Evolutionary conservation across 805 yeast species (phyloP), one percentile per base, ranked within the genome.

Genomic region (Metschnikowia lunata): DNA sequence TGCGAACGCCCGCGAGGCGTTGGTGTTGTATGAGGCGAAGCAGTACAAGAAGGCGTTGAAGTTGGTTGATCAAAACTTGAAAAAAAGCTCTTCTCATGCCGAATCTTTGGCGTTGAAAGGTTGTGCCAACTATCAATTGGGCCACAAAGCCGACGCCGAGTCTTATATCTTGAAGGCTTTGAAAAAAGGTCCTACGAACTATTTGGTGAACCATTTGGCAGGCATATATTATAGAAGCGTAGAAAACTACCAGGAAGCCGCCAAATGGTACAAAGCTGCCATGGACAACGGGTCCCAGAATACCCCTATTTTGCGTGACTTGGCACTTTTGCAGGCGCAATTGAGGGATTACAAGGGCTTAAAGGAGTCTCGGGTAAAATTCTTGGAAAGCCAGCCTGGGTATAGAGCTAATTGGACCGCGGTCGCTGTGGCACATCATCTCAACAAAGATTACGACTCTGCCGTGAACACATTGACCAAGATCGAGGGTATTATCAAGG

Each of bases 351-450:
- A 71, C 60, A 78, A 77, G 54, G 74, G 74, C 23, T 73, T 85
- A 49, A 73, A 78, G 5, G 76, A 67, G 9, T 76, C 91, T 1
- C 77, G 97, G 55, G 80, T 78, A 47, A 72, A 74, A 32, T 82
- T 80, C 56, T 74, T 93, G 63, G 86, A 84, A 55, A 75, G 77
- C 26, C 83, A 78, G 54, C 81, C 93, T 9, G 95, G 95, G 0
- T 86, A 80, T 60, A 77, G 97, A 51, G 89, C 91, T 49, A 86
- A 88, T 59, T 90, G 97, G 96, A 85, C 95, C 1, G 83, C 84
- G 0, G 73, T 85, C 40, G 96, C 96, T 1, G 74, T 88, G 35
- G 96, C 97, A 1, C 88, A 85, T 59, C 87, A 86, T 62, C 71
- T 90, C 59, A 79, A 78, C 60, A 76, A 78, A 26, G 87, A 89